These are phyloP conservation scores for Aspergillus sp. DNA, from an alignment of 2,329 filamentous ascomycete genomes.

Conservation along the genomic window DNA sequence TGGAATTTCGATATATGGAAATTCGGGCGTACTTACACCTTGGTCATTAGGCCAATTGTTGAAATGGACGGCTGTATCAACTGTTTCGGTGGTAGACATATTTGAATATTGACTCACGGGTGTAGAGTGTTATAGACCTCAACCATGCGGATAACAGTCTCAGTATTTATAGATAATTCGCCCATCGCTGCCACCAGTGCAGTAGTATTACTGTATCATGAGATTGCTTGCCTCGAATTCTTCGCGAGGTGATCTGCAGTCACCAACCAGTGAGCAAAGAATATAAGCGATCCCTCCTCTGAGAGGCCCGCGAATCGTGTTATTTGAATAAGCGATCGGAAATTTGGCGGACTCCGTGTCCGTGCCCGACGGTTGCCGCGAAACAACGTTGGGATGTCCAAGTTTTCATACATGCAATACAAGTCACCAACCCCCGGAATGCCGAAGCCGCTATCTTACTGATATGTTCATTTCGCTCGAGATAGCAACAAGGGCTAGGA, in stretches of 20 bases:
- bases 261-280: neutral
- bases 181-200: neutral
- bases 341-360: neutral
- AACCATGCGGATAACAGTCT: neutral
- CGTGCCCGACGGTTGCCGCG: neutral
- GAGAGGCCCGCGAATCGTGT: neutral
- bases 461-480: too few relatives aligned
- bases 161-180: neutral
- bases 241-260: neutral
- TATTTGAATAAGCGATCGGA: neutral
- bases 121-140: neutral
- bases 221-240: neutral
- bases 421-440: too few relatives aligned
- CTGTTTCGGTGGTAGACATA: conserved; percentile 1
- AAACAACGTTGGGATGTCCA: neutral
- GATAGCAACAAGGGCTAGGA: neutral
- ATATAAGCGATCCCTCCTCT: neutral
- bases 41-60: conserved; percentile 54
- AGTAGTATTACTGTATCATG: neutral
- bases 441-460: too few relatives aligned
- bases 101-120: neutral
- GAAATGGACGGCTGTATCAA: conserved; percentile 21
- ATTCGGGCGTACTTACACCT: conserved; percentile 42
- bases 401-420: too few relatives aligned
- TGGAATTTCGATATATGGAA: neutral